Conservation (phyloP, 352 stramenopile genomes). For the Globisporangium solare region DNA sequence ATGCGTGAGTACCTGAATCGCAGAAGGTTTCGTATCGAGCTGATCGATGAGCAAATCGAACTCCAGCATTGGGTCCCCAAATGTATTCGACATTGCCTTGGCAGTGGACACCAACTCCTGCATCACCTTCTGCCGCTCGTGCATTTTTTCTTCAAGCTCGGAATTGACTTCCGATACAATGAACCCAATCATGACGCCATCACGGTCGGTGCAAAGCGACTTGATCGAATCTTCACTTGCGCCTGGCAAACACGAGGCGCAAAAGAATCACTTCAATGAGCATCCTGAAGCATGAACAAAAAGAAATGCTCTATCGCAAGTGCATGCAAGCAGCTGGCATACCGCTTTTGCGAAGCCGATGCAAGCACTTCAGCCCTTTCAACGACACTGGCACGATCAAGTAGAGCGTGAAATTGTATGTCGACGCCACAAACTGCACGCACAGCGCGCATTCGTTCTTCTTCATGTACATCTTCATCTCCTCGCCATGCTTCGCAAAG, state of each 20-base stretch:
- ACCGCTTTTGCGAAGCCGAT: conserved; percentile 78
- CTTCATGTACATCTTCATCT: conserved; percentile 88
- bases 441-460: conserved; percentile 81
- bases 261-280: not conserved
- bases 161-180: conserved; percentile 86
- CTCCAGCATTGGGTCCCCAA: conserved; percentile 82
- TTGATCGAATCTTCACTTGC: conserved; percentile 79
- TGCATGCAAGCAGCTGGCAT: conserved; percentile 13
- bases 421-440: conserved; percentile 74
- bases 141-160: conserved; percentile 75
- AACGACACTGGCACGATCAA: conserved; percentile 63
- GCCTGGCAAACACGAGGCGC: conserved; percentile 28
- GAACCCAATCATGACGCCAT: conserved; percentile 84
- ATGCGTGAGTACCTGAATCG: conserved; percentile 70
- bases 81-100: conserved; percentile 72
- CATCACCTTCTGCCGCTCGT: conserved; percentile 75
- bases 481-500: conserved; percentile 76
- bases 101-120: conserved; percentile 69
- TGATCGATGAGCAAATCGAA: conserved; percentile 84
- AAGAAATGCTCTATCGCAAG: not conserved
- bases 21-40: conserved; percentile 79
- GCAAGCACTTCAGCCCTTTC: conserved; percentile 69
- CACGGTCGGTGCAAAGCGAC: conserved; percentile 77
- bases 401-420: conserved; percentile 85
- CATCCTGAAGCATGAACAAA: not conserved